Conservation (phyloP, 306 rosid genomes). For the Erythrophleum fordii region DNA sequence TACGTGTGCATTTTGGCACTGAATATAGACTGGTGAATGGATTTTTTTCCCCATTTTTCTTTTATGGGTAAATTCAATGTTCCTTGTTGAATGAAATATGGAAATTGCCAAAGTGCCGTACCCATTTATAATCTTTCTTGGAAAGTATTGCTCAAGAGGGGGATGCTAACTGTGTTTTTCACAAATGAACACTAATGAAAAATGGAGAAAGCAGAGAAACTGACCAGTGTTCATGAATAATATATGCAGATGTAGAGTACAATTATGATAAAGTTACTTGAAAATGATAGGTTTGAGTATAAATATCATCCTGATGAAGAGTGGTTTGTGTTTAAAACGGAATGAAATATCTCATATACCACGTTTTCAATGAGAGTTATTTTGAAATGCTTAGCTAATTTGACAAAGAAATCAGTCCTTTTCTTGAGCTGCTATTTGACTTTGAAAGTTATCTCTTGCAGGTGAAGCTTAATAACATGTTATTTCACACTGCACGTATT, state of each 20-base stretch:
- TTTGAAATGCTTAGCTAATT: slow-evolving; percentile 8
- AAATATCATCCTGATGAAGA: neutral
- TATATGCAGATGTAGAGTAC: neutral
- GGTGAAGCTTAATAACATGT: slow-evolving; percentile 94
- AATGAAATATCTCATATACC: neutral
- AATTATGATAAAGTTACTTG: slow-evolving; percentile 1
- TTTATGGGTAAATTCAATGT: too few relatives aligned
- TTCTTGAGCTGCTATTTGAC: slow-evolving; percentile 35
- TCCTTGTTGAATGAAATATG: neutral
- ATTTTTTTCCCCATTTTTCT: neutral
- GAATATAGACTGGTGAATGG: neutral
- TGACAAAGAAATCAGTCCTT: neutral
- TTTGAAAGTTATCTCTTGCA: slow-evolving; percentile 45
- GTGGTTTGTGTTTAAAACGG: neutral
- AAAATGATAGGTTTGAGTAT: neutral
- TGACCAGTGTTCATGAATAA: neutral
- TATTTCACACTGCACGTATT: slow-evolving; percentile 88
- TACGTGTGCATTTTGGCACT: neutral
- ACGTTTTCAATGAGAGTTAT: slow-evolving; percentile 7
- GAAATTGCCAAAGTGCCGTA: neutral
- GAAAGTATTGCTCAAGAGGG: neutral
- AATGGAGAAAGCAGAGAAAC: neutral
- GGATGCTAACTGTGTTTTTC: neutral
- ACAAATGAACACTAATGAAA: neutral
- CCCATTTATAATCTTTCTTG: neutral